These are phyloP conservation scores for Fomitopsis betulina DNA, from an alignment of 1,284 basidiomycete genomes.

Conservation along the genomic window DNA sequence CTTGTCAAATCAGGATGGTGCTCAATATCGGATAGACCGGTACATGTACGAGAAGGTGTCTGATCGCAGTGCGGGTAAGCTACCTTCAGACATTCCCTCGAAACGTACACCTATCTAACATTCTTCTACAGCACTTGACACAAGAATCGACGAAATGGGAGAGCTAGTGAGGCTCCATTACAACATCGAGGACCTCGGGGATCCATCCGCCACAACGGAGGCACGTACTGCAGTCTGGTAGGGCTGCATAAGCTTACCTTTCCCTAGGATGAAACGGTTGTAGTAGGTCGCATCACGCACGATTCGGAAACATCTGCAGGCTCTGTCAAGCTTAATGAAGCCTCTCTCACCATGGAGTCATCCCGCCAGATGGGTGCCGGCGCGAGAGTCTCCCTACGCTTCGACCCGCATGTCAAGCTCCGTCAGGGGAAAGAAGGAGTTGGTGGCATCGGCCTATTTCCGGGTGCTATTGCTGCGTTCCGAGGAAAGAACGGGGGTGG, in stretches of 20 bases:
- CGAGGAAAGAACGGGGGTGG: conserved; percentile 91
- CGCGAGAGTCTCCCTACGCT: conserved; percentile 64
- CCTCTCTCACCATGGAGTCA: conserved; percentile 73
- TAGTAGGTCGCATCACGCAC: conserved; percentile 79
- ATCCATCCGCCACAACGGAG: conserved; percentile 71
- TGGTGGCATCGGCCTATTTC: conserved; percentile 79
- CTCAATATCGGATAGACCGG: conserved; percentile 49
- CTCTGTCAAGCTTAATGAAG: conserved; percentile 68
- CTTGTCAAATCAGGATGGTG: background rate
- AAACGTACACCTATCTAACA: background rate
- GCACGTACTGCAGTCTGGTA: conserved; percentile 37
- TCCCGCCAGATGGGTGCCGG: conserved; percentile 78
- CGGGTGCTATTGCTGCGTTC: conserved; percentile 86
- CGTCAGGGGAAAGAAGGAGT: conserved; percentile 60
- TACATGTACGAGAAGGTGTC: conserved; percentile 93
- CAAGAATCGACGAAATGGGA: conserved; percentile 80
- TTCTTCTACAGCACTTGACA: conserved; percentile 60
- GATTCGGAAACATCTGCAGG: conserved; percentile 57
- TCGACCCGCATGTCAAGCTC: conserved; percentile 64
- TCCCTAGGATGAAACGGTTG: conserved; percentile 62
- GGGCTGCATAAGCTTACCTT: background rate
- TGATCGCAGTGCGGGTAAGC: conserved; percentile 74
- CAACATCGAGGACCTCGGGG: conserved; percentile 65
- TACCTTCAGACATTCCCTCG: background rate
- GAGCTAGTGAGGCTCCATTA: conserved; percentile 71